Conservation (phyloP, 768 basidiomycete species). For the Xanthoconium stramineum region DNA sequence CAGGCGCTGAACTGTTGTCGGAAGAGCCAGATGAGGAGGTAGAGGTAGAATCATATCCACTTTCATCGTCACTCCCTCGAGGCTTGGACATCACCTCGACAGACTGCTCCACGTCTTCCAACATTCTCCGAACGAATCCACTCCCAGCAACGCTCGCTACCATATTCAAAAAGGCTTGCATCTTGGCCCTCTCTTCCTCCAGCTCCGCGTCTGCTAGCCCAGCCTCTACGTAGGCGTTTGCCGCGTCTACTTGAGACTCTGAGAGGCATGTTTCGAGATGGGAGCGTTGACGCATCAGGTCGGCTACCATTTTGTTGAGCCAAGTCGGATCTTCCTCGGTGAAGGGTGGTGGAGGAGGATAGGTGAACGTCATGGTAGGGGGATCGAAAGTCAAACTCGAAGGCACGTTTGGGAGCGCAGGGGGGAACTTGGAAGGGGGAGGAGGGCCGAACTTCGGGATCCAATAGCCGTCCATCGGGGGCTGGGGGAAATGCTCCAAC, state of each 20-base stretch:
- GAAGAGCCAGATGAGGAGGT: conserved; percentile 4
- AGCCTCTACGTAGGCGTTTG: conserved; percentile 24
- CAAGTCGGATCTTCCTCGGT: conserved; percentile 24
- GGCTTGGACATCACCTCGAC: conserved; percentile 14
- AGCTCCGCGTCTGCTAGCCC: conserved; percentile 28
- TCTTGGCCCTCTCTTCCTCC: conserved; percentile 17
- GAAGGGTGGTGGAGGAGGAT: conserved; percentile 28
- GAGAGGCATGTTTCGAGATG: conserved; percentile 18
- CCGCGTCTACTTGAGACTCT: conserved; percentile 14
- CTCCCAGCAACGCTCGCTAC: conserved; percentile 25
- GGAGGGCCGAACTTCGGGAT: conserved; percentile 21
- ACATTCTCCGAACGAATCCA: conserved; percentile 27
- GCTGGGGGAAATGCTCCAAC: conserved; percentile 27
- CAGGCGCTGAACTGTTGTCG: not conserved
- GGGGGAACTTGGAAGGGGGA: conserved; percentile 16
- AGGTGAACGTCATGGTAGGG: conserved; percentile 27
- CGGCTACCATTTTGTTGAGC: conserved; percentile 25
- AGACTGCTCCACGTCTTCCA: conserved; percentile 17
- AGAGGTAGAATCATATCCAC: not conserved
- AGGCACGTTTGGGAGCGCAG: conserved; percentile 5
- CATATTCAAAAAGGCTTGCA: conserved; percentile 25
- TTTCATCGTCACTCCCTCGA: not conserved
- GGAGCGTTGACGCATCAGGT: conserved; percentile 26
- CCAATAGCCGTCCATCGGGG: conserved; percentile 26
- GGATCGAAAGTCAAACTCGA: conserved; percentile 15